Evolutionary conservation across 75 land plant genomes (phyloP), one percentile per base, ranked within the genome.

Genomic region (Pinus taeda): DNA sequence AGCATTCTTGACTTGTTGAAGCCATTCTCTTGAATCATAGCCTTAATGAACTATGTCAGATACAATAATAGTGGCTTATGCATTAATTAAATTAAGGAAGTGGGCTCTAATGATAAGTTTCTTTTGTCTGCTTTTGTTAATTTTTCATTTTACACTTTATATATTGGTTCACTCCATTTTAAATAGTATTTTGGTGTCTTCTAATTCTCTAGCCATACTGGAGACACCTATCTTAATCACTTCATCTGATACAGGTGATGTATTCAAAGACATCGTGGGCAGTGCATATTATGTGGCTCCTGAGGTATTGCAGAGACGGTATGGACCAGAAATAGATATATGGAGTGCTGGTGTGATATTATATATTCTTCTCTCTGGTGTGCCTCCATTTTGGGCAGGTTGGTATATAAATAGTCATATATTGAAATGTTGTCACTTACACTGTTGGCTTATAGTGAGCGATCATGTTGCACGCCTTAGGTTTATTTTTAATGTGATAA

Each of bases 361-460:
- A 49, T 49, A 89, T 76, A 89, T 91, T 80, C 85, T 90, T 42
- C 90, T 90, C 53, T 76, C 83, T 74, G 93, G 93, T 1, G 90
- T 88, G 1, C 97, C 97, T 45, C 95, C 95, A 12, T 94, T 93
- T 74, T 93, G 91, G 91, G 97, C 85, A 81, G 93, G 95, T 90
- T 85, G 20, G 56, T 21, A 14, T 76, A 4, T 29, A n/a, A 24
- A 33, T 8, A 62, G 15, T 6, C 14, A 42, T 39, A 69, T 37
- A 42, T 12, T 29, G 74, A 33, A 36, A 14, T 77, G 26, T 37
- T 3, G n/a, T 26, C 66, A 39, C 11, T 42, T 37, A 42, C 42
- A 39, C 14, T 39, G 15, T 15, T 39, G 42, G 72, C 53, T 69
- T 42, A 42, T 37, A 18, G 53, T 39, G 17, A 18, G n/a, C 72